Conservation (phyloP, 2,329 filamentous ascomycete genomes). For the Aspergillus fumigatus region DNA sequence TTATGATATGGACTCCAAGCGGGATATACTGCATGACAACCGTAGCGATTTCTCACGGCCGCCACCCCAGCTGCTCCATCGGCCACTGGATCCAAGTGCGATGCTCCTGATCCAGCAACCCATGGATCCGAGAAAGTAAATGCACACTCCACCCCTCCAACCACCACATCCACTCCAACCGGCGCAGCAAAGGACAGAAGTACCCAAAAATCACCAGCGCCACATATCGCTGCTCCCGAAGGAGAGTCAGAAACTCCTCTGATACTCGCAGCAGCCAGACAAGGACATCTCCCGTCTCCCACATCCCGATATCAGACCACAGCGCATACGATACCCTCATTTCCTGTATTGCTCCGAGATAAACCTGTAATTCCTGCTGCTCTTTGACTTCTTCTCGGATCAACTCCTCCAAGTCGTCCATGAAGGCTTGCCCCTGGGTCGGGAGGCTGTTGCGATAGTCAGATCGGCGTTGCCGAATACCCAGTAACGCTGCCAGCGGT, state of each 20-base stretch:
- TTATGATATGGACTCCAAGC: no score
- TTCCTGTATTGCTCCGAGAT: slow-evolving; percentile 12
- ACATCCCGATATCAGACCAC: not conserved
- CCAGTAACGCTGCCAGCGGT: slow-evolving; percentile 11
- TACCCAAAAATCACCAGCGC: slow-evolving; percentile 13
- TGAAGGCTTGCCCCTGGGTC: not conserved
- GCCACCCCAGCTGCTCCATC: slow-evolving; percentile 5
- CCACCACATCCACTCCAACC: slow-evolving; percentile 19
- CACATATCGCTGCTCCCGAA: slow-evolving; percentile 5
- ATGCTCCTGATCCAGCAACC: slow-evolving; percentile 5
- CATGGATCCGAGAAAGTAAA: slow-evolving; percentile 9
- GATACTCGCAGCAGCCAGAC: slow-evolving; percentile 15
- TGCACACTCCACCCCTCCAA: slow-evolving; percentile 13
- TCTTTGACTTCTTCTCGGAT: slow-evolving; percentile 3
- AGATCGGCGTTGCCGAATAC: not conserved
- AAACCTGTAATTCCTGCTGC: slow-evolving; percentile 1
- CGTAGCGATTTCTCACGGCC: not conserved
- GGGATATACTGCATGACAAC: no score
- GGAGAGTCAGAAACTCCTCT: slow-evolving; percentile 8
- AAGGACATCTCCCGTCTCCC: slow-evolving; percentile 18
- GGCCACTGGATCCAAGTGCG: slow-evolving; percentile 15
- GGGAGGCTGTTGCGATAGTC: not conserved
- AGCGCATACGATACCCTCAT: slow-evolving; percentile 9
- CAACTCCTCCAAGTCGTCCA: slow-evolving; percentile 11
- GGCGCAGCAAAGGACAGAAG: slow-evolving; percentile 12